These are phyloP conservation scores for Claviceps monticola DNA, from an alignment of 2,329 filamentous ascomycete genomes.

Conservation along the genomic window DNA sequence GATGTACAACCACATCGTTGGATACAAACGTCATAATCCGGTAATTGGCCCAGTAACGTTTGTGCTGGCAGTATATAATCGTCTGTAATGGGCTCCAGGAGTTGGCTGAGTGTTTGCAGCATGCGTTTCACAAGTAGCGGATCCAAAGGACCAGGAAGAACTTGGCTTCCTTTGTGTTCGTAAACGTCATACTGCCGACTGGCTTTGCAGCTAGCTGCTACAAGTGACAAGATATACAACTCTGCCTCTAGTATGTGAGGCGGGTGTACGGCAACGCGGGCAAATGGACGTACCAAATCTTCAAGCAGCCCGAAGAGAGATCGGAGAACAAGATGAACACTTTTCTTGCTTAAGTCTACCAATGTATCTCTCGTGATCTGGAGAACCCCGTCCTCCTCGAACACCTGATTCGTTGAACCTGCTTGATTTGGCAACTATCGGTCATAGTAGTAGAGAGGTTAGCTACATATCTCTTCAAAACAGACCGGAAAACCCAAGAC, in stretches of 20 bases:
- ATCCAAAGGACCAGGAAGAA: conserved; percentile 28
- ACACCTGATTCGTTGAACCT: conserved; percentile 2
- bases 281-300: conserved; percentile 42
- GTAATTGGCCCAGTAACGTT: conserved; percentile 41
- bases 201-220: conserved; percentile 50
- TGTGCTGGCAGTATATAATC: conserved; percentile 40
- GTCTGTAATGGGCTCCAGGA: conserved; percentile 46
- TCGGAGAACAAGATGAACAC: conserved; percentile 40
- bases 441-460: neutral
- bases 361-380: conserved; percentile 47
- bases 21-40: conserved; percentile 22
- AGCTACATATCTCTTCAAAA: neutral
- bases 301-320: conserved; percentile 43
- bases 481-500: too few species aligned
- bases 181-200: conserved; percentile 33
- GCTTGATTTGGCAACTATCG: conserved; percentile 8
- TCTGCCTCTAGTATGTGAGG: conserved; percentile 49
- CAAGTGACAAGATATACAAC: conserved; percentile 47
- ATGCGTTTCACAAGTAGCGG: conserved; percentile 38
- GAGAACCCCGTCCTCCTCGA: conserved; percentile 44
- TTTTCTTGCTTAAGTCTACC: conserved; percentile 42
- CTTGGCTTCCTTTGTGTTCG: conserved; percentile 8
- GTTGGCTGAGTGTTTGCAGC: conserved; percentile 39
- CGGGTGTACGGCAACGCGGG: conserved; percentile 36
- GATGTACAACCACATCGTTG: conserved; percentile 13